These are phyloP conservation scores for Luzula sylvatica DNA, from an alignment of 176 grass and related monocot species.

Conservation along the genomic window DNA sequence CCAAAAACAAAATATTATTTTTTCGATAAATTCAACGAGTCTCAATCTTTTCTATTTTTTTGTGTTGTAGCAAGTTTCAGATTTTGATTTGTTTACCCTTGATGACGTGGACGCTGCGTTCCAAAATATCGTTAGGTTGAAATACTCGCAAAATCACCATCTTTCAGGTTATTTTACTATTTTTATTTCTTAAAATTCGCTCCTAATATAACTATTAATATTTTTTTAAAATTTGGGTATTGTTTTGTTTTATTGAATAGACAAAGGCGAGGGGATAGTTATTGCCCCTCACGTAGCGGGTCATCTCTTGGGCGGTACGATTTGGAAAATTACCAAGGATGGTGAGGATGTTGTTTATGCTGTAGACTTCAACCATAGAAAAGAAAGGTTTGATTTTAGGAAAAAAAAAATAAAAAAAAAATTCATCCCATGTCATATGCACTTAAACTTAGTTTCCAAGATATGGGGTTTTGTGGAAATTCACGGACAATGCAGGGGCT, in stretches of 20 bases:
- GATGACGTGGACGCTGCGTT: conserved; percentile 86
- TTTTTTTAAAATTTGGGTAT: not conserved
- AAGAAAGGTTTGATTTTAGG: conserved; percentile 41
- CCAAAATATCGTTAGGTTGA: conserved; percentile 71
- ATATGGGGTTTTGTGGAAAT: too few relatives aligned
- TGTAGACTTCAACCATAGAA: conserved; percentile 92
- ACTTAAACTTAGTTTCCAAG: too few relatives aligned
- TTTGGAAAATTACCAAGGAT: conserved; percentile 99
- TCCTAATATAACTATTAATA: conserved; percentile 7
- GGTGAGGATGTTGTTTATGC: conserved; percentile 85
- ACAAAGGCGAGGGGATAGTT: conserved; percentile 96
- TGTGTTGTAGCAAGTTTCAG: conserved; percentile 59
- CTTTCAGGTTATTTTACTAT: conserved; percentile 56
- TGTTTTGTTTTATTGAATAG: conserved; percentile 24
- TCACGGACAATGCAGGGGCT: too few relatives aligned
- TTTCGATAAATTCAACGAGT: not conserved
- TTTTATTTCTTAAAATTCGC: conserved; percentile 9
- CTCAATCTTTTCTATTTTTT: conserved; percentile 17
- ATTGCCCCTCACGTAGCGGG: conserved; percentile 87
- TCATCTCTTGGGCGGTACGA: conserved; percentile 84
- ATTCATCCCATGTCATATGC: too few relatives aligned
- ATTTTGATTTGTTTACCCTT: conserved; percentile 84
- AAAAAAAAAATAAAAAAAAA: not conserved
- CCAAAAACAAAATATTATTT: too few relatives aligned
- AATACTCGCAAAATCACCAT: conserved; percentile 82